phyloP scores from a whole-genome alignment of 2,329 filamentous ascomycete species.

The Sporothrix protearum region DNA sequence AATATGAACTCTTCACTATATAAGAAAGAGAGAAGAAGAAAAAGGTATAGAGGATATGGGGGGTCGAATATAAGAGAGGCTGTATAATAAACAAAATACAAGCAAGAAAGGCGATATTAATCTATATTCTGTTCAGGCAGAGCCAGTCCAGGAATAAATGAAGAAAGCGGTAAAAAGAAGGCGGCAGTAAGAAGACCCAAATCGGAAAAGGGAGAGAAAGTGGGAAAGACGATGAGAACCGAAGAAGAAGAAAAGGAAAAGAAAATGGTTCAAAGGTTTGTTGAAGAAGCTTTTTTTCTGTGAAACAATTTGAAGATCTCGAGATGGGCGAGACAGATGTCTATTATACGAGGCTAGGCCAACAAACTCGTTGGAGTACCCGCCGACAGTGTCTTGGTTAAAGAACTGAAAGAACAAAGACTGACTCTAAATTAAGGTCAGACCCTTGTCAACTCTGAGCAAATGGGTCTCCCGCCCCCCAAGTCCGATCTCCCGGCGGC shows the following conservation, averaged over 20 bases:
- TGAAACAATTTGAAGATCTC: neutral
- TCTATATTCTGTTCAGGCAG: constrained; percentile 9
- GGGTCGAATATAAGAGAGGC: neutral
- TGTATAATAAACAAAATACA: constrained; percentile 9
- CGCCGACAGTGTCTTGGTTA: neutral
- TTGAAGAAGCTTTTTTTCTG: neutral
- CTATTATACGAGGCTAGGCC: constrained; percentile 18
- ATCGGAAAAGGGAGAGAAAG: neutral
- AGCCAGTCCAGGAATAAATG: constrained; percentile 10
- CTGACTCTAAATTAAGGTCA: constrained; percentile 18
- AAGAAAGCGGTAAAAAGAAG: neutral
- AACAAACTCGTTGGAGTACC: neutral
- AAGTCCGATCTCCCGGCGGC: constrained; percentile 19
- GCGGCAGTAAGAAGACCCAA: neutral
- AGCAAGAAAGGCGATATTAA: neutral
- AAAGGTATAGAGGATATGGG: neutral
- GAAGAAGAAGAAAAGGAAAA: neutral
- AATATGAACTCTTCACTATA: neutral
- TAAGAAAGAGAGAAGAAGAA: neutral
- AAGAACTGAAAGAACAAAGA: constrained; percentile 1
- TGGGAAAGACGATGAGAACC: neutral
- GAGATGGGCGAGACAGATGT: neutral
- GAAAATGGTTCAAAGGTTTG: neutral
- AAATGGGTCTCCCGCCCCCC: neutral
- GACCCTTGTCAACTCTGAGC: neutral